Evolutionary conservation across 73 alveolate species (phyloP).

Genomic region (Urostyla sp.): DNA sequence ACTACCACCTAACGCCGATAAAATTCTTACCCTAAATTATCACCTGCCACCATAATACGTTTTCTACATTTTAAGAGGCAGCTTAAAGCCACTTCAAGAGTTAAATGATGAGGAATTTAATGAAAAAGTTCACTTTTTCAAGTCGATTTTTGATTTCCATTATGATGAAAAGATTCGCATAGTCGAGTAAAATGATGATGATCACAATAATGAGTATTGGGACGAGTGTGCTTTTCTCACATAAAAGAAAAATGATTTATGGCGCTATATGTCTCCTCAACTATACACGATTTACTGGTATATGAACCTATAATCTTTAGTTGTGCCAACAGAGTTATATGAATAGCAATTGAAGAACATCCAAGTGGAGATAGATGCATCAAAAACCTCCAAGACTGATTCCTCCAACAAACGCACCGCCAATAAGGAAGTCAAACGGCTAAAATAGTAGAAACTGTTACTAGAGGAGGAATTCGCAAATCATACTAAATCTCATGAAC

Average conservation of each 20-base stretch:
- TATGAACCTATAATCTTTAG: conserved; percentile 39
- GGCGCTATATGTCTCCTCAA: conserved; percentile 62
- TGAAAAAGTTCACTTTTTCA: conserved; percentile 32
- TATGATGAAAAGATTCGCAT: background rate
- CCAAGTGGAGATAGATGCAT: background rate
- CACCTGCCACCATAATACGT: conserved; percentile 64
- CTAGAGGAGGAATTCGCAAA: conserved; percentile 40
- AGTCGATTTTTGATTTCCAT: conserved; percentile 53
- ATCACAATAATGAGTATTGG: conserved; percentile 46
- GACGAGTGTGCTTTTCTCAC: conserved; percentile 50
- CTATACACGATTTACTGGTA: conserved; percentile 68
- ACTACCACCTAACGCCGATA: conserved; percentile 63
- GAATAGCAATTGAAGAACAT: conserved; percentile 4
- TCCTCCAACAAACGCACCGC: conserved; percentile 10
- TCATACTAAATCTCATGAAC: background rate
- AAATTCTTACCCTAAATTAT: conserved; percentile 34
- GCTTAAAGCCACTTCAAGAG: conserved; percentile 48
- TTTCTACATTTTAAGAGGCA: conserved; percentile 68
- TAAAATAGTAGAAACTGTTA: background rate
- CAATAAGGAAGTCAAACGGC: conserved; percentile 38
- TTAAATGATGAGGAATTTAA: conserved; percentile 61
- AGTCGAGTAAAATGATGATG: conserved; percentile 26
- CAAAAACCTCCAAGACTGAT: background rate
- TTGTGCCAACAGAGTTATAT: conserved; percentile 60
- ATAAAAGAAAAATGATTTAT: conserved; percentile 15